Evolutionary conservation across 352 stramenopile genomes (phyloP), one percentile per base, ranked within the genome.

Genomic region (Phytophthora parvispora): DNA sequence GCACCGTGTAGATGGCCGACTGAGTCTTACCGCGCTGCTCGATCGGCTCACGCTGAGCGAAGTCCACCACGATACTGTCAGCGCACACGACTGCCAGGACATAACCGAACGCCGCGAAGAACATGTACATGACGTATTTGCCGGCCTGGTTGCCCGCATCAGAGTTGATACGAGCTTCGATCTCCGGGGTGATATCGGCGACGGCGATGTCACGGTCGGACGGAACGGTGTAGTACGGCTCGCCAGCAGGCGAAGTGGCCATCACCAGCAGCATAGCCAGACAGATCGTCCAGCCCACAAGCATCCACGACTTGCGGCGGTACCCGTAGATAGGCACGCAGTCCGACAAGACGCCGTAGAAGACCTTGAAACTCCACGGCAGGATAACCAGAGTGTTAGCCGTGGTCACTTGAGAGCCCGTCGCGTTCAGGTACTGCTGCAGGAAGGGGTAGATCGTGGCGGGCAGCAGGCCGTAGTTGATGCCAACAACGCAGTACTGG

Each of bases 291-390:
- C 77, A 85, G 43, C 87, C 87, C 36, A 91, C 71, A 27, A 76
- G 28, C 63, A 76, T 72, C 54, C 60, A 76, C 10, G 55, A 27
- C n/a, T 62, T 60, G 24, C 68, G 68, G 36, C 68, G 68, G 43
- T 72, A 72, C 22, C 68, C 68, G 10, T 32, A 72, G 18, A 94
- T 86, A 18, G 87, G 87, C 31, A 92, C 78, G 67, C 86, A 95
- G 71, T 95, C 89, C 15, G 76, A 75, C 27, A 72, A 18, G 15
- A 66, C 60, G 27, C 67, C 67, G 49, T 75, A 75, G 49, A 72
- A 71, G 15, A 89, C 76, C 67, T 95, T 93, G 67, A 92, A 92
- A 28, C 64, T 81, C 84, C 85, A 93, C 29, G 80, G 82, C 12
- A 92, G 64, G 53, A 77, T 79, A 2, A 93, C 73, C 43, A 92